Evolutionary conservation across 495 filamentous ascomycete genomes (phyloP).

Genomic region (Melanomma pulvis-pyrius): DNA sequence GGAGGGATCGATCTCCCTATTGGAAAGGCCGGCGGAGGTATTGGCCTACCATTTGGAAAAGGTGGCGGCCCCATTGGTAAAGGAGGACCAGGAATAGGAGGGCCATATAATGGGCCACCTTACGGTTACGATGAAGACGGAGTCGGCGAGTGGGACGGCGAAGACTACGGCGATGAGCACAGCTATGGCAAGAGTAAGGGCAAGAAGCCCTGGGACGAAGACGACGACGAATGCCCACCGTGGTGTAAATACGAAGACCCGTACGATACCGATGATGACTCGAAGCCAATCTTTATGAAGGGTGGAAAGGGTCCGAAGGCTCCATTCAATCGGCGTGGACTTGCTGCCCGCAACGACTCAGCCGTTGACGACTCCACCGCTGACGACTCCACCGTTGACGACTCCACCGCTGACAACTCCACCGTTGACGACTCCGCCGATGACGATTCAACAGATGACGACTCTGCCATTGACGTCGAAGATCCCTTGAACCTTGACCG

Average conservation of each 20-base stretch:
- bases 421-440: neutral
- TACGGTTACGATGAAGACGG: neutral
- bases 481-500: neutral
- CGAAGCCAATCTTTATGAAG: neutral
- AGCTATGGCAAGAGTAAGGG: neutral
- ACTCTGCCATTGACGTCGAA: neutral
- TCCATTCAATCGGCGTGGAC: too few species aligned
- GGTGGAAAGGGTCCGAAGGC: neutral
- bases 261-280: neutral
- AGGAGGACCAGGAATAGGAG: too few species aligned
- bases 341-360: neutral
- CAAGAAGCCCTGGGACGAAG: neutral
- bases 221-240: conserved; percentile 1
- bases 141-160: neutral
- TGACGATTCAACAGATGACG: neutral
- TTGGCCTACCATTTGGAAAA: too few species aligned
- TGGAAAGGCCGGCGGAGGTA: neutral
- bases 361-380: too few species aligned
- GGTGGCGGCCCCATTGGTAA: too few species aligned
- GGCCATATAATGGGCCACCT: neutral
- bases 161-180: neutral
- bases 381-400: too few species aligned
- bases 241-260: neutral
- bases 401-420: neutral
- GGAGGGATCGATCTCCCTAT: neutral